Evolutionary conservation across 257 asterid species (phyloP).

Genomic region (Coffea eugenioides): DNA sequence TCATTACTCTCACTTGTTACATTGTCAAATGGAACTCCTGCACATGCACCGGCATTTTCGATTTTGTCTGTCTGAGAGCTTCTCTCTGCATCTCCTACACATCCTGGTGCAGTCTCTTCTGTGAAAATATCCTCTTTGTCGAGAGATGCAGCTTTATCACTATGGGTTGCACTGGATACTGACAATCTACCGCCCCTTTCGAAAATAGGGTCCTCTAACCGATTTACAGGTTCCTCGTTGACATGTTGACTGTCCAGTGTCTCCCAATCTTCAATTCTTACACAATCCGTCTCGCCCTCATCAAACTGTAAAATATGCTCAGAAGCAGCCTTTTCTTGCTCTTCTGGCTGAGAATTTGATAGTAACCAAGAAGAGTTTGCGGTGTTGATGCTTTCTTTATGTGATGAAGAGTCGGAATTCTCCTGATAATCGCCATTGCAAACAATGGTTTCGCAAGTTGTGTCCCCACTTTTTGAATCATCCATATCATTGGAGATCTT

Average conservation of each 20-base stretch:
- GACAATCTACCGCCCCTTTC: slow-evolving; percentile 23
- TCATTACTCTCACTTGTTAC: slow-evolving; percentile 15
- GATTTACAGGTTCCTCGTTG: slow-evolving; percentile 24
- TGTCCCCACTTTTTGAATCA: slow-evolving; percentile 66
- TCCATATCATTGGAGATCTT: slow-evolving; percentile 60
- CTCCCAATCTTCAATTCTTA: slow-evolving; percentile 32
- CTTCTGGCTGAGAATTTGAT: slow-evolving; percentile 37
- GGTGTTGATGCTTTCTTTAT: slow-evolving; percentile 36
- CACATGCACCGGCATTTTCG: slow-evolving; percentile 18
- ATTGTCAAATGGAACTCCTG: slow-evolving; percentile 15
- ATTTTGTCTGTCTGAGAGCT: slow-evolving; percentile 22
- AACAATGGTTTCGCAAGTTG: slow-evolving; percentile 49
- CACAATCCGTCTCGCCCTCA: slow-evolving; percentile 28
- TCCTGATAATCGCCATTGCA: slow-evolving; percentile 44
- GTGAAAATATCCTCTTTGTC: slow-evolving; percentile 31
- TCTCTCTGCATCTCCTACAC: slow-evolving; percentile 37
- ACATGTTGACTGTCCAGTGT: slow-evolving; percentile 22
- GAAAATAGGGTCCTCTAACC: slow-evolving; percentile 24
- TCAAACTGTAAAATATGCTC: slow-evolving; percentile 28
- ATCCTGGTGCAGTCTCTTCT: slow-evolving; percentile 19
- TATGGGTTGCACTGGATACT: slow-evolving; percentile 15
- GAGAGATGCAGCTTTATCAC: slow-evolving; percentile 24
- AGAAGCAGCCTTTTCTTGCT: slow-evolving; percentile 29
- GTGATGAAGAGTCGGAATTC: slow-evolving; percentile 38
- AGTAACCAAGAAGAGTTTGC: slow-evolving; percentile 30